Conservation (phyloP, 352 stramenopile species). For the Phytophthora lateralis region DNA sequence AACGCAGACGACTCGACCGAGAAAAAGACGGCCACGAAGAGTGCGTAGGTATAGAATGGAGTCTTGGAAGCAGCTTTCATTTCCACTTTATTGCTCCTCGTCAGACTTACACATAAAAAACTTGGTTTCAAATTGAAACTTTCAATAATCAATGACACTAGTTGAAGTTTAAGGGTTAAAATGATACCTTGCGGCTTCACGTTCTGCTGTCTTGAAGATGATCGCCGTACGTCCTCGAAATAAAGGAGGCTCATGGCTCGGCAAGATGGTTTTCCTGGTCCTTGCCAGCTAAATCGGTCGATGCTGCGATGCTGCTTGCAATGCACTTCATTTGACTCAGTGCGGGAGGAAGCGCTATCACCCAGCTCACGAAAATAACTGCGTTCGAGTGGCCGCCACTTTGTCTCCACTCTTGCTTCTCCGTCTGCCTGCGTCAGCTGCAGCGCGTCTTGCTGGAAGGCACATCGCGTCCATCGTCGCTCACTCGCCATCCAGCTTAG, state of each 20-base stretch:
- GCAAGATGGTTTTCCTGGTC: slow-evolving; percentile 16
- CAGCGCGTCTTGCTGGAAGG: background rate
- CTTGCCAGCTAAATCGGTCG: slow-evolving; percentile 30
- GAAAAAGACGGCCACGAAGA: background rate
- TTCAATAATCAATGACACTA: too few species aligned
- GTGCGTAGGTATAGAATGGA: background rate
- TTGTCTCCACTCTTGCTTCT: slow-evolving; percentile 30
- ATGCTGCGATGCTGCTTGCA: slow-evolving; percentile 20
- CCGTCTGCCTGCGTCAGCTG: slow-evolving; percentile 30
- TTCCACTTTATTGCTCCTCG: too few species aligned
- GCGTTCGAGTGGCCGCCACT: slow-evolving; percentile 3
- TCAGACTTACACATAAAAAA: too few species aligned
- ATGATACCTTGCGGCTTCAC: too few species aligned
- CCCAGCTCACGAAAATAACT: slow-evolving; percentile 28
- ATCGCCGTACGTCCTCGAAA: slow-evolving; percentile 8
- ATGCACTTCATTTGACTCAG: slow-evolving; percentile 13
- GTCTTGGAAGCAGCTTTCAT: too few species aligned
- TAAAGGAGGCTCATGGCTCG: slow-evolving; percentile 5
- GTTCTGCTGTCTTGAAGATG: too few species aligned
- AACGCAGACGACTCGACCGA: background rate
- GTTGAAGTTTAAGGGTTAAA: too few species aligned
- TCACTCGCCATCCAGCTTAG: slow-evolving; percentile 2
- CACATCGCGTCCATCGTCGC: background rate
- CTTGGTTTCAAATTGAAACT: too few species aligned
- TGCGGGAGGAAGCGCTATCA: slow-evolving; percentile 2